Evolutionary conservation across 441 rosid species (phyloP).

Genomic region (Eruca vesicaria): DNA sequence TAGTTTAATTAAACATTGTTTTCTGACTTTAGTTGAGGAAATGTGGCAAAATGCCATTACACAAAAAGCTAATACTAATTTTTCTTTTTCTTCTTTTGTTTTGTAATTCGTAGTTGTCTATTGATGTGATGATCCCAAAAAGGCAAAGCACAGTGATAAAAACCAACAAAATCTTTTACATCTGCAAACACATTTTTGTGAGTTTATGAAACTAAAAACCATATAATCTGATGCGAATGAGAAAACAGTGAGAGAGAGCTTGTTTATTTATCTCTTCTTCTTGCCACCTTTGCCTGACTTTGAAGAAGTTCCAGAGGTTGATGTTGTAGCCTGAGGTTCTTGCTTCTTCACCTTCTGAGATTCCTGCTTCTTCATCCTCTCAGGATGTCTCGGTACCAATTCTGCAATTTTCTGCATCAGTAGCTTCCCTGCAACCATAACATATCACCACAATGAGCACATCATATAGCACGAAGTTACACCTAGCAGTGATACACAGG

Average conservation of each 20-base stretch:
- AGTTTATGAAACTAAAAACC: background rate
- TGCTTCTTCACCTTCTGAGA: slow-evolving; percentile 76
- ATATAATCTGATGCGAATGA: background rate
- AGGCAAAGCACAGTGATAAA: background rate
- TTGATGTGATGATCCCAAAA: background rate
- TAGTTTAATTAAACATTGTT: background rate
- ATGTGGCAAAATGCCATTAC: background rate
- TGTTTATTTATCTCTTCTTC: slow-evolving; percentile 76
- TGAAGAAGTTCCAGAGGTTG: slow-evolving; percentile 61
- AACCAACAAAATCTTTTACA: slow-evolving; percentile 2
- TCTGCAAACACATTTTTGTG: slow-evolving; percentile 2
- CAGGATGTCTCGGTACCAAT: slow-evolving; percentile 86
- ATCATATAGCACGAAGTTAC: background rate
- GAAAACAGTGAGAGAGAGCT: background rate
- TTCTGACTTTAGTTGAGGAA: background rate
- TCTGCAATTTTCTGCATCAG: slow-evolving; percentile 88
- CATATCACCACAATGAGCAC: slow-evolving; percentile 12
- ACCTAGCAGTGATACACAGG: background rate
- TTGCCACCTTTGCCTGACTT: slow-evolving; percentile 82
- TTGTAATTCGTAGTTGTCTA: background rate
- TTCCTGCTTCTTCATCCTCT: slow-evolving; percentile 86
- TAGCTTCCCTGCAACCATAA: slow-evolving; percentile 65
- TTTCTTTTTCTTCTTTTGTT: background rate
- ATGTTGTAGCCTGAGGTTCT: slow-evolving; percentile 67
- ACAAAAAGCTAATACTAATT: background rate